Percentiles rank a stretch among this genome's conserved stretches.
Conservation (phyloP, 1,284 basidiomycete genomes). For the Apiotrichum montevideense region DNA sequence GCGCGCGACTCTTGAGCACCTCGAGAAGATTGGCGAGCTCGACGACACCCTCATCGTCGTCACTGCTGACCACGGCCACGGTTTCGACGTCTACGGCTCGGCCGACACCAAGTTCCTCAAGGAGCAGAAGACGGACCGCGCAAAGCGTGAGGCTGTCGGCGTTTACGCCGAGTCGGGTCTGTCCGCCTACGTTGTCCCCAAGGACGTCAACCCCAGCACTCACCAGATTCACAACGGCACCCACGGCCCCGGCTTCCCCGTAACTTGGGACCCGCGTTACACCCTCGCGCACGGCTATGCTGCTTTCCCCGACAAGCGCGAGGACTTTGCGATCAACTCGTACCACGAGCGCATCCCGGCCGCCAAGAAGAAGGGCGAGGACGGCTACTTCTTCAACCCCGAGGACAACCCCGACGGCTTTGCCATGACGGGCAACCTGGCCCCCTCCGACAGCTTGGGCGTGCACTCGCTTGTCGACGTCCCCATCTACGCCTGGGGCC, state of each 20-base stretch:
- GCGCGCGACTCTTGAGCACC: slow-evolving; percentile 43
- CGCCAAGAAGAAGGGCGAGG: slow-evolving; percentile 24
- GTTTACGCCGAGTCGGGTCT: slow-evolving; percentile 43
- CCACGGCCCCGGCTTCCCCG: slow-evolving; percentile 45
- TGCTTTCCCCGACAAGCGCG: slow-evolving; percentile 42
- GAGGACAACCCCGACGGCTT: slow-evolving; percentile 43
- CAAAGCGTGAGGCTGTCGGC: slow-evolving; percentile 46
- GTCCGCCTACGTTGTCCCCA: slow-evolving; percentile 37
- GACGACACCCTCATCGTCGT: slow-evolving; percentile 48
- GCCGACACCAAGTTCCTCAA: slow-evolving; percentile 45
- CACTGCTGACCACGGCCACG: slow-evolving; percentile 48
- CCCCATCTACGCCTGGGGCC: slow-evolving; percentile 46
- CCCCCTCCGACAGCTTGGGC: slow-evolving; percentile 34
- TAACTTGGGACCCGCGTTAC: slow-evolving; percentile 47
- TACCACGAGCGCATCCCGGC: slow-evolving; percentile 40
- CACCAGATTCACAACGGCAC: slow-evolving; percentile 31
- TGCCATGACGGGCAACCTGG: slow-evolving; percentile 44
- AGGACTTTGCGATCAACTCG: slow-evolving; percentile 35
- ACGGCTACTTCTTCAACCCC: slow-evolving; percentile 42
- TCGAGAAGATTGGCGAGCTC: slow-evolving; percentile 45
- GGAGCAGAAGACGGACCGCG: slow-evolving; percentile 35
- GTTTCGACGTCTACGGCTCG: slow-evolving; percentile 44
- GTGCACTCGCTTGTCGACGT: slow-evolving; percentile 47
- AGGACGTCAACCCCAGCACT: slow-evolving; percentile 25
- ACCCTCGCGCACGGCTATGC: slow-evolving; percentile 44